Percentiles rank a stretch among this genome's conserved stretches.
Evolutionary conservation across 257 asterid species (phyloP).

Genomic region (Petunia secreta): DNA sequence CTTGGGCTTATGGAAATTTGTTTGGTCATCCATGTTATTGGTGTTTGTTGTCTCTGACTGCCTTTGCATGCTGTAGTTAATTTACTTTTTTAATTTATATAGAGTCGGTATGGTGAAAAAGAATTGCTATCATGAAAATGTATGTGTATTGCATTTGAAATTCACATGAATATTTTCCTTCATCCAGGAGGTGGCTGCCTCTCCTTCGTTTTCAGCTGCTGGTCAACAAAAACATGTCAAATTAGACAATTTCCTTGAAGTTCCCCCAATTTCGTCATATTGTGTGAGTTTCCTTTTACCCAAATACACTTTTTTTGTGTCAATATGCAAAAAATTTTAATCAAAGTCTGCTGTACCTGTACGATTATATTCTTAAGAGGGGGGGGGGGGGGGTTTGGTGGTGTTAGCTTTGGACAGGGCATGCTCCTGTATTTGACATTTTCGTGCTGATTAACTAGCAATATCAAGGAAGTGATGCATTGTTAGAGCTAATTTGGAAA

Average conservation of each 20-base stretch:
- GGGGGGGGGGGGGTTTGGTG: not conserved
- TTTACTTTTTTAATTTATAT: not conserved
- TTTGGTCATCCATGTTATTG: slow-evolving; percentile 8
- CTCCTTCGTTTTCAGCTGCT: slow-evolving; percentile 63
- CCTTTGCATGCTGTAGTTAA: not conserved
- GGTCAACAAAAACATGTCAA: slow-evolving; percentile 60
- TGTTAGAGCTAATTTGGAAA: slow-evolving; percentile 10
- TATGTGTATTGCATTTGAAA: not conserved
- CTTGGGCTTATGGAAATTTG: not conserved
- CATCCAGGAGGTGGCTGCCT: slow-evolving; percentile 58
- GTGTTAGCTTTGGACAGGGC: not conserved
- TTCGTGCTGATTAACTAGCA: not conserved
- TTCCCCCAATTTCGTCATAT: slow-evolving; percentile 78
- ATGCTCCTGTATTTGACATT: not conserved
- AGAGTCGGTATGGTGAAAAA: not conserved
- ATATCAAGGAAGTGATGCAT: slow-evolving; percentile 8
- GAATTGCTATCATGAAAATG: slow-evolving; percentile 14
- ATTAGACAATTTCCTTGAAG: slow-evolving; percentile 77
- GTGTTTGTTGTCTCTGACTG: not conserved
- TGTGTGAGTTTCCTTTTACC: slow-evolving; percentile 60
- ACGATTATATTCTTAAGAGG: not conserved
- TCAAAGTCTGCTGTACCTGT: not conserved
- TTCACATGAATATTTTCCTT: slow-evolving; percentile 22
- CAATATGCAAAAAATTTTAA: slow-evolving; percentile 11
- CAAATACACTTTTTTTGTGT: slow-evolving; percentile 18